A percentile compares a stretch with the other conserved stretches of the same genome.
Evolutionary conservation across 78 protist genomes (phyloP).

Genomic region (Emiliania huxleyi): DNA sequence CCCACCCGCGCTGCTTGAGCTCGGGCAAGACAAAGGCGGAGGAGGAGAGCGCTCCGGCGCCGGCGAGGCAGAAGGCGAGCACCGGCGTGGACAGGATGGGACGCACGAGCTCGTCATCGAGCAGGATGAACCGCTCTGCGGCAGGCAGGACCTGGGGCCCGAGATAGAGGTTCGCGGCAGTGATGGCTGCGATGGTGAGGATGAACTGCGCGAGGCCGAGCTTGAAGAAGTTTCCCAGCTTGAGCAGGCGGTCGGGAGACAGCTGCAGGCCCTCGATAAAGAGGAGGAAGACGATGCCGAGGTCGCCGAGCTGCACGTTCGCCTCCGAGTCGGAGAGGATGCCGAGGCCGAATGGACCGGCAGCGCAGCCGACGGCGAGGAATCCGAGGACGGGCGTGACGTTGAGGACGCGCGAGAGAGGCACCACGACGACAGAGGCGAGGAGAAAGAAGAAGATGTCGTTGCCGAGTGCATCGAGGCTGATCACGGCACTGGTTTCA

Average conservation of each 20-base stretch:
- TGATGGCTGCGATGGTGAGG: not conserved
- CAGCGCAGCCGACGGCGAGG: not conserved
- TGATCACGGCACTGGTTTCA: too few relatives aligned
- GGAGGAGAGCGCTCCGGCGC: not conserved
- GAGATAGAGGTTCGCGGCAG: not conserved
- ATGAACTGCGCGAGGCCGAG: not conserved
- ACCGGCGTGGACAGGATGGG: not conserved
- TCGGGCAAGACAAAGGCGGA: not conserved
- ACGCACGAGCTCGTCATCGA: not conserved
- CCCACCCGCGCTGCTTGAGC: not conserved
- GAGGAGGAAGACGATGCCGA: slow-evolving; percentile 12
- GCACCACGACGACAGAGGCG: not conserved
- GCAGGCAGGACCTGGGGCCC: not conserved
- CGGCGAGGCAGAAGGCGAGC: not conserved
- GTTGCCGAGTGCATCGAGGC: not conserved
- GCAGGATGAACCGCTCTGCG: not conserved
- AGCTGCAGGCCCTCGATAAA: not conserved
- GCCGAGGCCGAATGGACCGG: not conserved
- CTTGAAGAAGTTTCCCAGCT: not conserved
- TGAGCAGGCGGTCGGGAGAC: not conserved
- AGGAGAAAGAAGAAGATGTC: not conserved
- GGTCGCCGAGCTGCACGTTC: not conserved
- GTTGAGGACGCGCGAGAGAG: not conserved
- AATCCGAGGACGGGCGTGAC: not conserved
- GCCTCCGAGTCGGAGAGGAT: not conserved